These are phyloP conservation scores for Hypoxylon sp. DNA, from an alignment of 2,329 filamentous ascomycete species.

Conservation along the genomic window DNA sequence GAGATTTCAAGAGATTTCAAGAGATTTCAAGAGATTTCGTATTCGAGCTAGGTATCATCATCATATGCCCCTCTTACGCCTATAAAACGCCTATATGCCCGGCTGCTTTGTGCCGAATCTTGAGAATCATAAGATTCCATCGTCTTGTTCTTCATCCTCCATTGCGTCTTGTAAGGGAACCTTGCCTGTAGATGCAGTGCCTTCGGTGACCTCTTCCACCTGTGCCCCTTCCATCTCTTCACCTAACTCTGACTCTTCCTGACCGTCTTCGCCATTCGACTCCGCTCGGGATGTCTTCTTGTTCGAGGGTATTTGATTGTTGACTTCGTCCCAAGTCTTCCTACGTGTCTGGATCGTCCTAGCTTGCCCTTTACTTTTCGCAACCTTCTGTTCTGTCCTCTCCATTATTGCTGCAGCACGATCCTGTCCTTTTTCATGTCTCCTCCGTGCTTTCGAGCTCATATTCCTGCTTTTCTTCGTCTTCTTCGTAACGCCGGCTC, in stretches of 20 bases:
- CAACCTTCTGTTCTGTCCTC: constrained; percentile 69
- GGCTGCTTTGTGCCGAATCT: not conserved
- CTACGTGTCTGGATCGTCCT: constrained; percentile 64
- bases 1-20: not conserved
- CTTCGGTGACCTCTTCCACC: constrained; percentile 28
- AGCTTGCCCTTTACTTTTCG: constrained; percentile 68
- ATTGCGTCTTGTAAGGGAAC: constrained; percentile 28
- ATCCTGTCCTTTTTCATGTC: constrained; percentile 71
- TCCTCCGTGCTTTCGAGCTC: constrained; percentile 68
- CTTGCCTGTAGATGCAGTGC: constrained; percentile 4
- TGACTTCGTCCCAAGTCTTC: constrained; percentile 73
- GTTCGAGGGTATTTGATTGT: constrained; percentile 57
- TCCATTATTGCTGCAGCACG: constrained; percentile 73
- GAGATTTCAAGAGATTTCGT: not conserved
- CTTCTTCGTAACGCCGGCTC: constrained; percentile 78
- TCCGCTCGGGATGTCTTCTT: constrained; percentile 37
- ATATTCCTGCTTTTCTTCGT: constrained; percentile 70
- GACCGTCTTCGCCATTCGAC: constrained; percentile 30
- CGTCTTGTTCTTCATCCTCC: constrained; percentile 39
- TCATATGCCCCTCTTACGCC: constrained; percentile 21
- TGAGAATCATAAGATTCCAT: constrained; percentile 45
- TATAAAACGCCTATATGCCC: constrained; percentile 23
- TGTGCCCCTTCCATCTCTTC: constrained; percentile 49
- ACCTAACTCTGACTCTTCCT: constrained; percentile 46
- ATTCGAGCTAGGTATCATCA: constrained; percentile 1